Conservation (phyloP, 2,329 filamentous ascomycete genomes). For the Venturia oleaginea region DNA sequence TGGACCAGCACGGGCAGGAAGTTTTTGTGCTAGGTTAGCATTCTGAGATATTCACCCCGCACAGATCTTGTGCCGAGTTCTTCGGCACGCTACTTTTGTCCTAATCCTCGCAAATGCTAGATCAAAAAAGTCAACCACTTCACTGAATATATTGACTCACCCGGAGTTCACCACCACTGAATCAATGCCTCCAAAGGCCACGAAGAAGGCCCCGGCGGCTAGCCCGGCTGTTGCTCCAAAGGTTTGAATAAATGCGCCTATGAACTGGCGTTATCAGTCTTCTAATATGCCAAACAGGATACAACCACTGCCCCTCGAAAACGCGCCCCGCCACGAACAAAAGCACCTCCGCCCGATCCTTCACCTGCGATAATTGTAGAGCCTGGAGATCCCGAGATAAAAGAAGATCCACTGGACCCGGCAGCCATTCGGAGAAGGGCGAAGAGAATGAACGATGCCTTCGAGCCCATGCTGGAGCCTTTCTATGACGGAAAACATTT, state of each 20-base stretch:
- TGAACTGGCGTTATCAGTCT: not conserved
- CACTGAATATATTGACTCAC: not conserved
- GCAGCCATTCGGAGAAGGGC: constrained; percentile 12
- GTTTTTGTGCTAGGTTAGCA: too few relatives aligned
- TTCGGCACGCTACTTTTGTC: too few relatives aligned
- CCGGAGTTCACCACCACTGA: not conserved
- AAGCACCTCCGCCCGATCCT: constrained; percentile 2
- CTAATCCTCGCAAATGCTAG: too few relatives aligned
- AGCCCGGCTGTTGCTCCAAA: constrained; percentile 5
- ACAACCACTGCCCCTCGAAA: constrained; percentile 12
- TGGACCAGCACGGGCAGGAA: too few relatives aligned
- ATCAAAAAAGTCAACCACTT: not conserved
- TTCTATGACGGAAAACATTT: constrained; percentile 61
- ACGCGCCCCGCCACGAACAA: constrained; percentile 7
- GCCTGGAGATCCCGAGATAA: constrained; percentile 9
- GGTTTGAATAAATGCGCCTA: constrained; percentile 8
- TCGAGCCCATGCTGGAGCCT: constrained; percentile 57
- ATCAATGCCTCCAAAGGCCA: constrained; percentile 1
- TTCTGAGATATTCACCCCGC: too few relatives aligned
- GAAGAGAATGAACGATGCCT: constrained; percentile 35
- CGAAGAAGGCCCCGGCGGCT: not conserved
- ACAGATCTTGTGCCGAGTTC: too few relatives aligned
- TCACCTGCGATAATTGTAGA: constrained; percentile 14
- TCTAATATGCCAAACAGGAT: not conserved
- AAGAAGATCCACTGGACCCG: constrained; percentile 12